These are phyloP conservation scores for Penicillium antarcticum DNA, from an alignment of 495 filamentous ascomycete genomes.

Conservation along the genomic window DNA sequence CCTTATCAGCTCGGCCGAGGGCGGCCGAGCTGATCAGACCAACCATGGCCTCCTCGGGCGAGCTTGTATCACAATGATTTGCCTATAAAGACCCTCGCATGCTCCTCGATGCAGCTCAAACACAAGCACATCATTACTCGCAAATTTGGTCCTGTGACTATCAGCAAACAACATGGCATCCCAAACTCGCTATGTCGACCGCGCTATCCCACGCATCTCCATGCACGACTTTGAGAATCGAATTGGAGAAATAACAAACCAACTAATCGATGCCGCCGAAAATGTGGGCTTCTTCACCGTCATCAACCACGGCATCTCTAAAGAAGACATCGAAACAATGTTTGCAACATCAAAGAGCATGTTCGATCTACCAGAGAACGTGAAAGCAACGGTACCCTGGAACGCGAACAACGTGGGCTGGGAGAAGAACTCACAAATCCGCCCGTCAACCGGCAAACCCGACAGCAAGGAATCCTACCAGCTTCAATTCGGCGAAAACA, in stretches of 20 bases:
- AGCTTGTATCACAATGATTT: background rate
- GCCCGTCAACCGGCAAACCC: conserved; percentile 56
- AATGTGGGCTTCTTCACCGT: conserved; percentile 63
- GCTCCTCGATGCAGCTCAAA: background rate
- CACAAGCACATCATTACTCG: background rate
- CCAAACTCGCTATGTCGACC: conserved; percentile 42
- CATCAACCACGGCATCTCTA: conserved; percentile 52
- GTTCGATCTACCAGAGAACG: conserved; percentile 51
- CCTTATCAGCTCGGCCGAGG: background rate
- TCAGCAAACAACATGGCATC: conserved; percentile 3
- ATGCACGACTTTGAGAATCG: conserved; percentile 51
- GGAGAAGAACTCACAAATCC: conserved; percentile 59
- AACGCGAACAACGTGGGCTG: conserved; percentile 58
- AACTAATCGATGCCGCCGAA: conserved; percentile 56
- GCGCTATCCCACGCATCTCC: conserved; percentile 57
- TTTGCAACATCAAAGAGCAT: conserved; percentile 51
- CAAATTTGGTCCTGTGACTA: background rate
- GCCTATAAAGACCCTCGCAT: background rate
- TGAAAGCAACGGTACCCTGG: conserved; percentile 54
- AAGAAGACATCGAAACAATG: conserved; percentile 48
- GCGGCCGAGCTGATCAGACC: background rate
- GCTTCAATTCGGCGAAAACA: conserved; percentile 56
- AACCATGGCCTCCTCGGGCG: no score
- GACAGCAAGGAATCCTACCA: conserved; percentile 64
- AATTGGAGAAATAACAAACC: conserved; percentile 49